phyloP scores from a whole-genome alignment of 768 basidiomycete species.

The Lenzites betulinus region DNA sequence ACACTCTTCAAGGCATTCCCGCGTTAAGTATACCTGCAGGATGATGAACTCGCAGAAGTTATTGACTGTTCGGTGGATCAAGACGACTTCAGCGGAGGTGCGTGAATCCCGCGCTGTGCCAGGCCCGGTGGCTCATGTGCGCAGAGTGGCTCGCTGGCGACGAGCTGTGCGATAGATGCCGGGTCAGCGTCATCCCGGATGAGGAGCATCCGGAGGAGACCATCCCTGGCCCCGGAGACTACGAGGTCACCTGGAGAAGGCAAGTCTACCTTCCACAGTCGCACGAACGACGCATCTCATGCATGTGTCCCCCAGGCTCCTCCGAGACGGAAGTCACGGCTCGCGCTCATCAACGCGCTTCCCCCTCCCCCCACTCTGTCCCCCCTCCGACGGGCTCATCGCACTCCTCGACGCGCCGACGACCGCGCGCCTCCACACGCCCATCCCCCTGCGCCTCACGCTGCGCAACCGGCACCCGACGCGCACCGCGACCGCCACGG shows the following conservation, averaged over 20 bases:
- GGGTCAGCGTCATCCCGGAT: conserved; percentile 47
- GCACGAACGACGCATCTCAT: not conserved
- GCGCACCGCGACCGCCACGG: conserved; percentile 66
- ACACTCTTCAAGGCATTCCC: not conserved
- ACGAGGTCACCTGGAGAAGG: conserved; percentile 69
- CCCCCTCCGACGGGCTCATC: conserved; percentile 62
- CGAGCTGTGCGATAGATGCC: conserved; percentile 58
- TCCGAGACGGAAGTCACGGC: conserved; percentile 46
- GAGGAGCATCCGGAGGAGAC: conserved; percentile 41
- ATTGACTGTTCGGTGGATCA: conserved; percentile 54
- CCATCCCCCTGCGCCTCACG: conserved; percentile 54
- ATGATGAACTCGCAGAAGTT: conserved; percentile 48
- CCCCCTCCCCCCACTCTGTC: conserved; percentile 60
- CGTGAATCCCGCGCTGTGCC: conserved; percentile 17
- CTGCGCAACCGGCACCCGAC: conserved; percentile 67
- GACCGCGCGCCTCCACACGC: conserved; percentile 62
- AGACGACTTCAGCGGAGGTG: conserved; percentile 49
- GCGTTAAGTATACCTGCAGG: conserved; percentile 31
- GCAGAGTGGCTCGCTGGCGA: conserved; percentile 69
- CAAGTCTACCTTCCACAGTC: conserved; percentile 27
- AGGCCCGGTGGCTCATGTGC: not conserved
- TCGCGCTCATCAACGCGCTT: conserved; percentile 50
- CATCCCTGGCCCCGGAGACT: conserved; percentile 56
- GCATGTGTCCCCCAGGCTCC: conserved; percentile 40
- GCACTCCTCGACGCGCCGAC: conserved; percentile 68